Evolutionary conservation across 208 protist species (phyloP), one percentile per base, ranked within the genome.

Genomic region (Herpetomonas samuelpessoai): DNA sequence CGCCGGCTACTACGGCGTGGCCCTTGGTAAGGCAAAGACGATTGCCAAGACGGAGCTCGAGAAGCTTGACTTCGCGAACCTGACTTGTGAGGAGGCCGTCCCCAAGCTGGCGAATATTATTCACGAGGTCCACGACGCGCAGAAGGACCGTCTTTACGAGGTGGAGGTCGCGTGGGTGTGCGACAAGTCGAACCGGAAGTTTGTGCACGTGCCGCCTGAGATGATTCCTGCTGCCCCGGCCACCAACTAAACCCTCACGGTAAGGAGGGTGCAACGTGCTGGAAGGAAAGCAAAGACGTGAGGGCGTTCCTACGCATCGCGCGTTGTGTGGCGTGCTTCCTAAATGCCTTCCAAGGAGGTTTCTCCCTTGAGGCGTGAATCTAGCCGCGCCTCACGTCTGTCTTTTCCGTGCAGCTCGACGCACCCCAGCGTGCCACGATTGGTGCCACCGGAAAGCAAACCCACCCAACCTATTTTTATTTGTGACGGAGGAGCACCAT

Each of bases 21-120:
- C 98, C 14, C 75, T 98, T n/a, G 98, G 98, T 19, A 99, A 99
- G 75, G 97, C 84, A 16, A 99, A 98, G 77, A 95, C 97, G 44
- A 83, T 97, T 9, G 98, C 98, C n/a, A 98, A 99, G 69, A 98
- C 97, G 26, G 98, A 99, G 79, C 66, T 99, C 14, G 98, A 99
- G 88, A 99, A 99, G 74, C 73, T 99, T 22, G 85, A 99, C 57
- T 96, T 99, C 44, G 44, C 57, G 10, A 90, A 81, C 44, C 68
- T 98, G 31, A 98, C 97, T 1, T 94, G 86, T 54, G 70, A 77
- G 3, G 96, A 99, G 74, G 98, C 97, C 18, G 78, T 99, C 46
- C 80, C 82, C 55, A 92, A 97, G 73, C 71, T 99, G 47, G 90
- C 92, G n/a, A 86, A 88, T 58, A 98, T 99, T 64, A 81, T 96